Evolutionary conservation across 2,329 filamentous ascomycete genomes (phyloP), one percentile per base, ranked within the genome.

Genomic region (Beauveria australis): DNA sequence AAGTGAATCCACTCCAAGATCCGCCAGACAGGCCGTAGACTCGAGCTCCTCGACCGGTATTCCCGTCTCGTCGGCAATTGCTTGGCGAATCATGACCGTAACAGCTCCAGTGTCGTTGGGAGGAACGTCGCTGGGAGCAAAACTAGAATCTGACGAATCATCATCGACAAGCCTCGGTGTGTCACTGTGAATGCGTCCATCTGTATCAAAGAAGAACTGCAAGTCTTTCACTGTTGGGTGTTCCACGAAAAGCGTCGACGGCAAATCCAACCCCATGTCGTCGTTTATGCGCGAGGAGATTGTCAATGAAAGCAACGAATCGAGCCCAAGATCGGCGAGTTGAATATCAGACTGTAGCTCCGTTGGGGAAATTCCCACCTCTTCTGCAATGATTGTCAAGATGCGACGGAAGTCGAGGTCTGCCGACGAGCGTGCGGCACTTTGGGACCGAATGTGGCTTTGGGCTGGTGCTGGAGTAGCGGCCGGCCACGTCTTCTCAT

Each of bases 21-120:
- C 52, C 2, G 55, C 61, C 22, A 65, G 53, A 33, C 57, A 8
- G 14, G 33, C 43, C 16, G 44, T 37, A 41, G 37, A 51, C 16
- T 56, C 30, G 26, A 63, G 44, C 12, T 62, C 62, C 1, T 33
- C 28, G 19, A 58, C 22, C 0, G 62, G 16, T 3, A 48, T 57
- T 3, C 63, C 63, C 14, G 60, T 57, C 41, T 65, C 62, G 22
- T 63, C 62, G 19, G 63, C 58, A 30, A 65, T 62, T 18, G 44
- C 43, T 46, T 52, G 52, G 51, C 49, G 49, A n/a, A 52, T 52
- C 30, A 14, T 52, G 49, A 18, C 49, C 9, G 49, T 37, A 9
- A 52, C 49, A 19, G 49, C 49, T 14, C 18, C 18, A 14, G 26
- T 37, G n/a, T 52, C 49, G 49, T 19, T 22, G 30, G 28, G n/a